Evolutionary conservation across 495 filamentous ascomycete species (phyloP).

Genomic region (Hypoxylon perforatum): DNA sequence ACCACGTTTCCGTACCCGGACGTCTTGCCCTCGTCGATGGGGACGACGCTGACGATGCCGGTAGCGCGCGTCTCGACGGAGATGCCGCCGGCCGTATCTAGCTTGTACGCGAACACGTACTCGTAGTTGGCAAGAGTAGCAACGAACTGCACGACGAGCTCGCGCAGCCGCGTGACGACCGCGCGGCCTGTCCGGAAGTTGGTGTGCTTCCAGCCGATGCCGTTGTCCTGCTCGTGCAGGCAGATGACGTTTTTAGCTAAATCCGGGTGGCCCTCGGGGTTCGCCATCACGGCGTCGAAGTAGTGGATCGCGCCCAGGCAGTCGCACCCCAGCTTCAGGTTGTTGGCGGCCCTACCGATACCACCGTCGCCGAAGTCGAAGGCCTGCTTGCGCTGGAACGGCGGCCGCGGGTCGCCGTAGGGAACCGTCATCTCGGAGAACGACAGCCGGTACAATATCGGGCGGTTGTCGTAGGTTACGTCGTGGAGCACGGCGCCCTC

Average conservation of each 20-base stretch:
- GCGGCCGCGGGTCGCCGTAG: conserved; percentile 76
- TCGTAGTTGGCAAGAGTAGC: conserved; percentile 86
- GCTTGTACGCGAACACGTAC: conserved; percentile 85
- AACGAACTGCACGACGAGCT: conserved; percentile 81
- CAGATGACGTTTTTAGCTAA: conserved; percentile 79
- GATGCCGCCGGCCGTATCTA: conserved; percentile 86
- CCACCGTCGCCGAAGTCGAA: conserved; percentile 85
- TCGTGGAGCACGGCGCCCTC: conserved; percentile 78
- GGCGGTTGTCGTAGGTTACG: conserved; percentile 73
- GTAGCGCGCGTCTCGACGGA: conserved; percentile 86
- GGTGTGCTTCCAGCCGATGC: conserved; percentile 83
- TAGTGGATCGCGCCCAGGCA: conserved; percentile 83
- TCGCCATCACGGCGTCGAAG: conserved; percentile 66
- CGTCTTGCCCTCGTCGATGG: conserved; percentile 76
- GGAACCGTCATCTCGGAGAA: conserved; percentile 84
- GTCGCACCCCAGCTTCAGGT: conserved; percentile 75
- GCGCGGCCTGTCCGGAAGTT: conserved; percentile 79
- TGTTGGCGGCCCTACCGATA: conserved; percentile 79
- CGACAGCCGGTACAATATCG: conserved; percentile 74
- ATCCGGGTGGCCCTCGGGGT: conserved; percentile 67
- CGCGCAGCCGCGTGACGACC: conserved; percentile 73
- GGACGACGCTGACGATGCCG: conserved; percentile 85
- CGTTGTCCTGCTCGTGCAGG: conserved; percentile 73
- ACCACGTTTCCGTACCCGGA: conserved; percentile 83
- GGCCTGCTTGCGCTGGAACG: conserved; percentile 80